Base-by-base conservation (phyloP, 139 green algal genomes). In the Ettlia oleoabundans region DNA sequence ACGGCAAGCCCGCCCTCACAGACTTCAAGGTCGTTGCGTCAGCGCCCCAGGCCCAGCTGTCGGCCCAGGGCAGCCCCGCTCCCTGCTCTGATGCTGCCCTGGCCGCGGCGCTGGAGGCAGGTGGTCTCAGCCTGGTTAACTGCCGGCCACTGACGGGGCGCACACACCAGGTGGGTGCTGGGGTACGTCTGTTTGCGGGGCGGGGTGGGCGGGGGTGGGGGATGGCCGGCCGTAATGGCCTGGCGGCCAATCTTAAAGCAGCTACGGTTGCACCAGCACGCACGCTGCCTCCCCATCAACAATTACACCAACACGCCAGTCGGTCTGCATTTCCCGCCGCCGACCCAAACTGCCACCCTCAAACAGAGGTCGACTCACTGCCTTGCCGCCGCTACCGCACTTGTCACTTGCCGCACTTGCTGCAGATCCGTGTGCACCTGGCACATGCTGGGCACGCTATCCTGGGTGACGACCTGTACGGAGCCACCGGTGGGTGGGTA, bases 381-480 rank as follows among this genome's bases (percentile, higher is more conserved):
- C 15, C 47, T 58, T 58, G 47, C 47, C 15, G 47, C 15, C 47
- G 47, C 15, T 15, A 47, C 13, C 35, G 38, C 68, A 18, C 10
- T 28, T 61, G 28, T 41, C 18, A 9, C 28, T 75, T 38, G 5
- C 26, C 37, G 10, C 19, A 3, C 21, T 9, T 4, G 68, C 55
- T n/a, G 55, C 73, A 80, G 73, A 80, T 94, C 52, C 83, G 90
- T 6, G 91, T 94, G 64, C 91, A 94, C 82, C 87, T 91, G 70
- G 91, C 91, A 9, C 73, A 85, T 7, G 63, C 87, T 37, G 90
- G 91, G 2, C 90, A 94, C 68, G 86, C 90, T 6, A 86, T 94
- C 38, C 35, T 93, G 21, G 91, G 90, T 2, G 91, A 94, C 53
- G 81, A 86, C 21, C 22, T 94, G 53, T 94, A 94, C 74, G 88